Base-by-base conservation (phyloP, 1,284 basidiomycete genomes). In the Laetiporus sulphureus region DNA sequence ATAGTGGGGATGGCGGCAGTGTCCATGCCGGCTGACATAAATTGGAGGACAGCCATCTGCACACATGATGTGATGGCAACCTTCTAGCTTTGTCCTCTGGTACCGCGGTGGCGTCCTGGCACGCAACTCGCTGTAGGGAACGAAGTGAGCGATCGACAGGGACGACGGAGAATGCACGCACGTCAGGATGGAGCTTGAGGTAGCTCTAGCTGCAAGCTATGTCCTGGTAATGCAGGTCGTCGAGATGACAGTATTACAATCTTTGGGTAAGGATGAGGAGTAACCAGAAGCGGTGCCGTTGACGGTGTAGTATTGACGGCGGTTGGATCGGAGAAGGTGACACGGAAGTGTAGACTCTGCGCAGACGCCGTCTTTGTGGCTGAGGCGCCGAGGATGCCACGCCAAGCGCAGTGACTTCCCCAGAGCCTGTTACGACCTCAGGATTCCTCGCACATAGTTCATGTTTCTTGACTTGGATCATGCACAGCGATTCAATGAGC, bases 31-130 rank as follows among this genome's bases (percentile, higher is more conserved):
- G 96, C 94, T 38, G 95, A 97, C 96, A 99, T 99, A 81, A 99
- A 99, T 75, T 99, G 95, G 55, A 99, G 80, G 48, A 99, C 79
- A 31, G 95, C 96, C 96, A 99, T 99, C 86, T 98, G 16, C 33
- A n/a, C n/a, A n/a, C n/a, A n/a, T n/a, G n/a, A n/a, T n/a, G 56
- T 72, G 57, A 70, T 48, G 57, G 58, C 50, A 54, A 41, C n/a
- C 3, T 18, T 34, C 39, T 32, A 11, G 19, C 15, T 13, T 20
- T 18, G 20, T 24, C 21, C 27, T 24, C 27, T 23, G 41, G 16
- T n/a, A n/a, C n/a, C n/a, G n/a, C n/a, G n/a, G 93, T 96, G 51
- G 93, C 93, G 79, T 99, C 96, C 75, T 99, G 96, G 75, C 95
- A 99, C 44, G 96, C 95, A 54, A 99, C 96, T 60, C 95, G 92